Evolutionary conservation across 768 basidiomycete species (phyloP).

Genomic region (Gloeopeniophorella convolvens): DNA sequence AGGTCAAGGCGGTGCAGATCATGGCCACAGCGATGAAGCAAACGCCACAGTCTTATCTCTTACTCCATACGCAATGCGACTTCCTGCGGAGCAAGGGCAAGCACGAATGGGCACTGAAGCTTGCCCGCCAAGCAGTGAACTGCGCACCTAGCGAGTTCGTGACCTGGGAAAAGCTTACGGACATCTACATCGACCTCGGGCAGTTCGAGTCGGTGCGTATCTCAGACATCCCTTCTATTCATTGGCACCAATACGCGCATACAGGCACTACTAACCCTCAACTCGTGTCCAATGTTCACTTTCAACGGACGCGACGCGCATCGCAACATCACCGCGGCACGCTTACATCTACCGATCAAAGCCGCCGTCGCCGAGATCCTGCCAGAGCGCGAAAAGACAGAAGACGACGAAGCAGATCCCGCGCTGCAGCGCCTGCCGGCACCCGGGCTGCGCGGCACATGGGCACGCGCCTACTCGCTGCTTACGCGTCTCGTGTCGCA

Average conservation of each 20-base stretch:
- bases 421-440: slow-evolving; percentile 92
- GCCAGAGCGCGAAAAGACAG: slow-evolving; percentile 72
- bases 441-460: slow-evolving; percentile 90
- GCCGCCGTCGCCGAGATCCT: slow-evolving; percentile 85
- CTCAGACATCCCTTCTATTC: not conserved
- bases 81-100: slow-evolving; percentile 85
- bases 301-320: slow-evolving; percentile 96
- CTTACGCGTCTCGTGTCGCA: slow-evolving; percentile 87
- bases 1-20: slow-evolving; percentile 96
- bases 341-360: slow-evolving; percentile 81
- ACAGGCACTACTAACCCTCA: slow-evolving; percentile 81
- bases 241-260: not conserved
- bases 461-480: slow-evolving; percentile 89
- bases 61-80: slow-evolving; percentile 92
- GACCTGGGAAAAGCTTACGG: slow-evolving; percentile 97
- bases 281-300: slow-evolving; percentile 99
- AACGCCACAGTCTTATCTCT: slow-evolving; percentile 88
- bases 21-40: slow-evolving; percentile 77
- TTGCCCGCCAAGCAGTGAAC: slow-evolving; percentile 93
- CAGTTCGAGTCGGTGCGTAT: slow-evolving; percentile 64
- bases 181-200: slow-evolving; percentile 85
- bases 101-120: slow-evolving; percentile 80
- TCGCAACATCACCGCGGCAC: slow-evolving; percentile 69
- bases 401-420: slow-evolving; percentile 91
- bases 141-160: slow-evolving; percentile 98